Base-by-base conservation (phyloP, 2,329 filamentous ascomycete genomes). In the Epichloe festucae region DNA sequence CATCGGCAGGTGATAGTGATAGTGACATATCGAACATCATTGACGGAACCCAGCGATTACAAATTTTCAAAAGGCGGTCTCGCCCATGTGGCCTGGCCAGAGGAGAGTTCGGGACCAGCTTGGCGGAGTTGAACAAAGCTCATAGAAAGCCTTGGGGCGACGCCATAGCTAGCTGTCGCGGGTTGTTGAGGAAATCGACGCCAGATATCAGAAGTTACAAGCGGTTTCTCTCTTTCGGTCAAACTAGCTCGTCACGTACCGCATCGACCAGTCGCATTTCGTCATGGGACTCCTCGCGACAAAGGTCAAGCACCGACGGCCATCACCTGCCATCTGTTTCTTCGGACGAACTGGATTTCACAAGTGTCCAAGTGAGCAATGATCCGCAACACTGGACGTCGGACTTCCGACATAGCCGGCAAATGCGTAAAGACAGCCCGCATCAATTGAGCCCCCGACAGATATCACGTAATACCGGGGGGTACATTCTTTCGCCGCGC, bases 401-500 rank as follows among this genome's bases (percentile, higher is more conserved):
- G 5, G 35, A 43, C 21, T 15, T 27, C 15, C n/a, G 4, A 17
- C 11, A n/a, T 7, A 14, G 41, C 21, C 19, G 23, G n/a, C 44
- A 48, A n/a, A 27, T 39, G n/a, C 47, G 14, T 5, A 5, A 19
- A 15, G 12, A 31, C 5, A 39, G 23, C 36, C 34, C 36, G 14
- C 49, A 42, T 11, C 19, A 35, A 15, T 39, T 53, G 42, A 53
- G 51, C 21, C 54, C 51, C 7, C 52, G 52, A 15, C 52, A 53
- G 27, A 48, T 53, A 34, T 53, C 54, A 5, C 49, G 39, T 14
- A 53, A 35, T 8, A 48, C 46, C 7, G 52, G 48, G 19, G 19
- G 50, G 53, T 56, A 49, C 49, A 59, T 75, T 5, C 59, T 76
- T 14, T 63, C 67, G 5, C 75, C 74, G 4, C 62, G 63, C 31